Evolutionary conservation across 2,329 filamentous ascomycete genomes (phyloP).

Genomic region (Xylariaceae sp.): DNA sequence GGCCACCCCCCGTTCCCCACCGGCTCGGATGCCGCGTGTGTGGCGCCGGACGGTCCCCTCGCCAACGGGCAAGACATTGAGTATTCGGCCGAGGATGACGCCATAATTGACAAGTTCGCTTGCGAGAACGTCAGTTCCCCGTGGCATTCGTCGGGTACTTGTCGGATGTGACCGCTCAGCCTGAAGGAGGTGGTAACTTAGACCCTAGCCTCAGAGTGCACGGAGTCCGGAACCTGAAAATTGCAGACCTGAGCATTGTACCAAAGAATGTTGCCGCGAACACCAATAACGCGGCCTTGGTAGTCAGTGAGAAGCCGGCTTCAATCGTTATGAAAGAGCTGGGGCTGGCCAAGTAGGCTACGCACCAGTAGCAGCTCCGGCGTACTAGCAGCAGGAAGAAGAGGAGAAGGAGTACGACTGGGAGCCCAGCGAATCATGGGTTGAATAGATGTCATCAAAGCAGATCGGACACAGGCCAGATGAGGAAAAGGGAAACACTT

Average conservation of each 20-base stretch:
- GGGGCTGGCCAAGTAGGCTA: constrained; percentile 6
- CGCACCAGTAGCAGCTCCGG: no score
- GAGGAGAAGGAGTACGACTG: no score
- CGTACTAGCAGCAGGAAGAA: no score
- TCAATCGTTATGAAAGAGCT: constrained; percentile 28
- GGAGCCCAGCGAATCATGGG: no score
- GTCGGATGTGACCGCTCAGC: constrained; percentile 26
- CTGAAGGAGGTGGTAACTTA: constrained; percentile 30
- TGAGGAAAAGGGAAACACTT: no score
- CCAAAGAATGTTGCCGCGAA: constrained; percentile 30
- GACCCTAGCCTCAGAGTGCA: constrained; percentile 30
- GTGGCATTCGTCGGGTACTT: constrained; percentile 25
- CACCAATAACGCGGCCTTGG: constrained; percentile 36
- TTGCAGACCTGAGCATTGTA: constrained; percentile 24
- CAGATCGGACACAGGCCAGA: no score
- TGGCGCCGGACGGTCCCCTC: constrained; percentile 16
- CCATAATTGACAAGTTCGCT: constrained; percentile 32
- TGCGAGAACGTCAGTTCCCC: constrained; percentile 26
- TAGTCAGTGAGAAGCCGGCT: constrained; percentile 36
- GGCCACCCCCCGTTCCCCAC: constrained; percentile 36
- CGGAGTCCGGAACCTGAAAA: constrained; percentile 27
- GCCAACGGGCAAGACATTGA: constrained; percentile 27
- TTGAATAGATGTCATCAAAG: no score
- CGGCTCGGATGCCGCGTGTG: constrained; percentile 30
- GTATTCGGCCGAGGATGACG: constrained; percentile 39